Base-by-base conservation (phyloP, 768 basidiomycete species). In the Kwoniella dejecticola region DNA sequence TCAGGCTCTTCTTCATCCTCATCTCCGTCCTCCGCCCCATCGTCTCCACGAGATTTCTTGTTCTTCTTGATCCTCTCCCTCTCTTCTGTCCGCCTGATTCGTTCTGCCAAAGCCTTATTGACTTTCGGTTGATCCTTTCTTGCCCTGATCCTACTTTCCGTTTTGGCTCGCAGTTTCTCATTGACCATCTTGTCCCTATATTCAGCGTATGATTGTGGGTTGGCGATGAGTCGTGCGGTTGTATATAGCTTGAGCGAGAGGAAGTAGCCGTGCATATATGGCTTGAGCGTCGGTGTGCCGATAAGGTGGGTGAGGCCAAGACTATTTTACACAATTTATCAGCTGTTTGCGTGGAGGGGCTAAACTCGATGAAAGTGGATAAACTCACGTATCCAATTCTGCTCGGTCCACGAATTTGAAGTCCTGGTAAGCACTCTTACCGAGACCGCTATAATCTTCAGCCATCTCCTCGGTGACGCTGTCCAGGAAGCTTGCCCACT, bases 201-300 rank as follows among this genome's bases (percentile, higher is more conserved):
- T 74, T 99, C 96, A 40, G 87, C 87, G 77, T 98, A 97, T 10
- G 88, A 91, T 76, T 91, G 94, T 1, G 96, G 96, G 81, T 98
- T 97, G 58, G 92, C 88, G 68, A 98, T 93, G 66, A 95, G 85
- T 30, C 94, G 88, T 1, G 96, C 96, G 52, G 94, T 89, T 70
- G 94, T 91, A 81, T 98, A 98, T 4, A 98, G 85, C 72, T 92
- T 91, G 80, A 98, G 87, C 4, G 93, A 90, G 64, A 97, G 80
- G 82, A 99, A 98, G 85, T 94, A 98, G 42, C 96, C 96, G 79
- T 99, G 96, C 95, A 99, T 97, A 81, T 98, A 99, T 3, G 96
- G 96, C 79, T 95, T 95, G 83, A 98, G 89, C 17, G 89, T 87
- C 21, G 92, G 87, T 4, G 94, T 95, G 52, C 96, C 96, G 66